These are phyloP conservation scores for Epichloe glyceriae DNA, from an alignment of 2,329 filamentous ascomycete species.

Conservation along the genomic window DNA sequence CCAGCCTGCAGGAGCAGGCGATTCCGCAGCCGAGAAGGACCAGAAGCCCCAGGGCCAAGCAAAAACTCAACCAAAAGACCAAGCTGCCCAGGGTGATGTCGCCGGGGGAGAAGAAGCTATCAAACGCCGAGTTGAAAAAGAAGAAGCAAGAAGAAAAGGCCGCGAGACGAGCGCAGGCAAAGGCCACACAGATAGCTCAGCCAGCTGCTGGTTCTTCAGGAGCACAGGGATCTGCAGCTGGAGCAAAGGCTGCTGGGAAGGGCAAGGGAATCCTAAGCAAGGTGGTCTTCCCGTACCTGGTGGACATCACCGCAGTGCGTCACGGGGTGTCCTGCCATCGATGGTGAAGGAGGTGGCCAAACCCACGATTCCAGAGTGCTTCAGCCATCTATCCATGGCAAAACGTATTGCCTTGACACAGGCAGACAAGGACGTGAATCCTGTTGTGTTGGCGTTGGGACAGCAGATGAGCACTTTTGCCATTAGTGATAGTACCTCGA, in stretches of 20 bases:
- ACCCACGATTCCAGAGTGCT: conserved; percentile 54
- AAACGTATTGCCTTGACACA: conserved; percentile 40
- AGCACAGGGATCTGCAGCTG: conserved; percentile 20
- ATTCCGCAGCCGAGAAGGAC: conserved; percentile 13
- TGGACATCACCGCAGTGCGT: conserved; percentile 22
- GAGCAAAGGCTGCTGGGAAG: conserved; percentile 25
- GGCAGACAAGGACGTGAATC: conserved; percentile 69
- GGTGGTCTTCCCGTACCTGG: conserved; percentile 24
- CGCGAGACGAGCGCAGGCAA: conserved; percentile 64
- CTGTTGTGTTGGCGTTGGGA: conserved; percentile 70
- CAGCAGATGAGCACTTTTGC: conserved; percentile 83
- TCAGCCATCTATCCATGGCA: conserved; percentile 70
- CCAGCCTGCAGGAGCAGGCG: conserved; percentile 17
- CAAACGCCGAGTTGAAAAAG: conserved; percentile 74
- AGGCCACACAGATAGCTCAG: conserved; percentile 36
- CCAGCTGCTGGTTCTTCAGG: conserved; percentile 8
- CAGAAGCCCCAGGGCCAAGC: conserved; percentile 12
- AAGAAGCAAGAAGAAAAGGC: conserved; percentile 85
- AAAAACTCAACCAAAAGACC: conserved; percentile 12
- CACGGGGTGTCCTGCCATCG: conserved; percentile 18
- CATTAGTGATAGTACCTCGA: conserved; percentile 77
- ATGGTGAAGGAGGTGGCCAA: conserved; percentile 36
- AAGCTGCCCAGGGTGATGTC: conserved; percentile 5
- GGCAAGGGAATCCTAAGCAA: conserved; percentile 36
- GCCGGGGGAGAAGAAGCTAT: conserved; percentile 41